Evolutionary conservation across 1,284 basidiomycete genomes (phyloP), one percentile per base, ranked within the genome.

Genomic region (Pseudozyma pruni): DNA sequence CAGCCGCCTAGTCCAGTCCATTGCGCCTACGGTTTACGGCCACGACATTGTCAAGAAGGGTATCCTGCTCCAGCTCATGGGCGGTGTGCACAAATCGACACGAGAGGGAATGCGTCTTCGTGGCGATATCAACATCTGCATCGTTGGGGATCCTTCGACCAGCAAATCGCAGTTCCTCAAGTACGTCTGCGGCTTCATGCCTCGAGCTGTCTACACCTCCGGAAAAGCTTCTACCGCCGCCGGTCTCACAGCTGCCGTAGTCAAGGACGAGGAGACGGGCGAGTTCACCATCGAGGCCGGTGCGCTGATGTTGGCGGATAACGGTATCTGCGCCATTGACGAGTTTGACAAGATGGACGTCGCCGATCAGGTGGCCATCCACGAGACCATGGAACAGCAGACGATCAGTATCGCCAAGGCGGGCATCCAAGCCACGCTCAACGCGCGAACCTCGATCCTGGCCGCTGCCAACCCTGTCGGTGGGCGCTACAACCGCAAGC

Each of bases 321-420:
- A 98, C 75, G 96, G 96, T 19, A 98, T 98, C 82, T 99, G 96
- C 81, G 94, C 95, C 14, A 98, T 99, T 79, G 96, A 98, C 85
- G 96, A 98, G 84, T 98, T 99, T 83, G 95, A 99, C 88, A 99
- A 99, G 85, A 99, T 98, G 96, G 95, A 98, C 83, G 88, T 98
- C 43, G 90, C 92, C 2, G 96, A 98, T 42, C 96, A 98, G 83
- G 94, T 98, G 39, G 96, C 96, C 32, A 98, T 99, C 75, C 96
- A 99, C 87, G 95, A 98, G 87, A 94, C 96, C 2, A 98, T 98
- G 95, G 95, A 98, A 88, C 95, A 98, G 85, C 95, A 98, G 85
- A 98, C 95, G 1, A 98, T 98, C 79, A 97, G 94, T 32, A 98
- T 98, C 74, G 96, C 96, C 50, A 98, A 99, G 83, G 96, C 96